Evolutionary conservation across 2,329 filamentous ascomycete genomes (phyloP), one percentile per base, ranked within the genome.

Genomic region (Penicillium rolfsii): DNA sequence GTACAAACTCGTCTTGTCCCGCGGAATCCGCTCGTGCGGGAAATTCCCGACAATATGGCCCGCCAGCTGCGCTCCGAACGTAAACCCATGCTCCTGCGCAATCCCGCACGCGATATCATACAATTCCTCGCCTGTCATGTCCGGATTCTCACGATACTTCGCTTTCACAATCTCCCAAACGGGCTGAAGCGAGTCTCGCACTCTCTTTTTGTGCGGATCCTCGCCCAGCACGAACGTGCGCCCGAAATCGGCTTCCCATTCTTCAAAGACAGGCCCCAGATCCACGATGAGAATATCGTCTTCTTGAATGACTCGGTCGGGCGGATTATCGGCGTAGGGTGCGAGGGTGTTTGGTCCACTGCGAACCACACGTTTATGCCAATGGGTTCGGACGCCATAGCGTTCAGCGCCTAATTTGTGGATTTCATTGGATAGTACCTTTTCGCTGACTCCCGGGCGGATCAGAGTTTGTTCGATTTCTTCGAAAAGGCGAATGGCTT

Each of bases 231-330:
- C 81, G 61, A 79, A 84, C 0, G 82, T 84, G 14, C 82, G 80
- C 7, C 82, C 82, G 59, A 84, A 84, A 62, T 84, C 82, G 5
- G 82, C 82, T 66, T 84, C 82, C 80, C 80, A 85, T 0, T 73
- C 75, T 54, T 83, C 82, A 58, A 84, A 83, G 0, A 84, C 81
- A 0, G 82, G 82, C 0, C 82, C 82, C 1, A 84, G 73, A 62
- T 84, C 82, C 36, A 84, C 78, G 58, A 82, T 78, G 2, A 85
- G 70, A 52, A 85, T 84, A 58, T 85, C 82, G 55, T 83, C 81
- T 2, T 70, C 66, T 61, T 80, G 64, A 52, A 85, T 79, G 35
- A 78, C 68, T 4, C 82, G 80, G 62, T 84, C 81, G 0, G 81
- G 80, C 0, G 82, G 81, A 65, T 83, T 83, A 2, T 82, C 82